These are phyloP conservation scores for Populus tremula DNA, from an alignment of 345 rosid species.

Conservation along the genomic window DNA sequence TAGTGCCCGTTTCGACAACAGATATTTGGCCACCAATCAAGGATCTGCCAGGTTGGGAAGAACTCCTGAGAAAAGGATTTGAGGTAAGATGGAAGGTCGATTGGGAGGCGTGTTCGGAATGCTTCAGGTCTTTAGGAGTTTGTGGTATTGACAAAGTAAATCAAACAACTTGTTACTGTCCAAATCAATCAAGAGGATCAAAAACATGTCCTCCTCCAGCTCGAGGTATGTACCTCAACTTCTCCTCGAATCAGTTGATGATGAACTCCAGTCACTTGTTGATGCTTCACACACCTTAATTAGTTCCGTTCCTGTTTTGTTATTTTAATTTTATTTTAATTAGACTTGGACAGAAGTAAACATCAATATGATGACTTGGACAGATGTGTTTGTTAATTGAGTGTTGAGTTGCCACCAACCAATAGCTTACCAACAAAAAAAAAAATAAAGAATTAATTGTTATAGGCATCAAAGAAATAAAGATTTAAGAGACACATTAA, in stretches of 20 bases:
- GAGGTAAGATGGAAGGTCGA: constrained; percentile 12
- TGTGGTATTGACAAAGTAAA: constrained; percentile 3
- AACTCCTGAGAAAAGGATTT: neutral
- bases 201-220: neutral
- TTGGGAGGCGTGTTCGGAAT: neutral
- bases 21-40: too few relatives aligned
- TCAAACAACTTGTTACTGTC: constrained; percentile 1
- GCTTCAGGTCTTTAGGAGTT: neutral
- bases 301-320: neutral
- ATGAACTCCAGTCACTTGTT: neutral
- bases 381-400: too few relatives aligned
- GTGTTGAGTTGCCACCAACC: too few relatives aligned
- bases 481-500: too few relatives aligned
- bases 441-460: too few relatives aligned
- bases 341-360: too few relatives aligned
- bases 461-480: too few relatives aligned
- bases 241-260: neutral
- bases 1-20: constrained; percentile 5
- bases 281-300: neutral
- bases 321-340: too few relatives aligned
- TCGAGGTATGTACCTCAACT: neutral
- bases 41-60: neutral
- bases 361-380: too few relatives aligned
- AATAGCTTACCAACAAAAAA: too few relatives aligned
- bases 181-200: neutral